Conservation (phyloP, 495 filamentous ascomycete species). For the Tuber indicum region DNA sequence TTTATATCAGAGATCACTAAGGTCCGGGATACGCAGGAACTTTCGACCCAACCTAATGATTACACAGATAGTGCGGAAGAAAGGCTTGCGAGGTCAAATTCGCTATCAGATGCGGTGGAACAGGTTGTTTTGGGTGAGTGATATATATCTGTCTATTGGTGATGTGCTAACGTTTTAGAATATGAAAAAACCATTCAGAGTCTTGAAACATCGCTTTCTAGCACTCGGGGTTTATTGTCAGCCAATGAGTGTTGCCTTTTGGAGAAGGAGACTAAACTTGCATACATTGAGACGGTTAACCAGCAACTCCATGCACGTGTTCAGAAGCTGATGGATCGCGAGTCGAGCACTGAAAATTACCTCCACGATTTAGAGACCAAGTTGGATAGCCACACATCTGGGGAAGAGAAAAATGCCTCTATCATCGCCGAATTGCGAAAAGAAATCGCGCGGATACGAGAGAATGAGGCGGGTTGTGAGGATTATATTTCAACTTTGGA, state of each 20-base stretch:
- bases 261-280: constrained; percentile 88
- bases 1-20: constrained; percentile 90
- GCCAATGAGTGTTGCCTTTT: constrained; percentile 75
- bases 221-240: constrained; percentile 75
- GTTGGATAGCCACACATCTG: constrained; percentile 79
- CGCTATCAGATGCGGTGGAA: constrained; percentile 90
- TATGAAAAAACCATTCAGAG: constrained; percentile 98
- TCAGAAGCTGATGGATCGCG: constrained; percentile 83
- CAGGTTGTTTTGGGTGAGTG: constrained; percentile 64
- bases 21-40: constrained; percentile 61
- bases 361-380: constrained; percentile 84
- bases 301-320: constrained; percentile 79
- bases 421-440: constrained; percentile 83
- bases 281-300: constrained; percentile 85
- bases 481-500: constrained; percentile 97
- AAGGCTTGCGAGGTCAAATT: constrained; percentile 84
- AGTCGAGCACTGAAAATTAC: constrained; percentile 82
- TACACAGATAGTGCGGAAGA: constrained; percentile 77
- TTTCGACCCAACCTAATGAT: constrained; percentile 49
- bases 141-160: not conserved
- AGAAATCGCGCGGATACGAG: constrained; percentile 80
- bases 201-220: constrained; percentile 85
- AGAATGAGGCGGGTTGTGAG: constrained; percentile 80
- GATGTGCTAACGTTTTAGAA: constrained; percentile 47
- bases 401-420: constrained; percentile 83